These are phyloP conservation scores for Jacaranda mimosifolia DNA, from an alignment of 257 asterid genomes.

Conservation along the genomic window DNA sequence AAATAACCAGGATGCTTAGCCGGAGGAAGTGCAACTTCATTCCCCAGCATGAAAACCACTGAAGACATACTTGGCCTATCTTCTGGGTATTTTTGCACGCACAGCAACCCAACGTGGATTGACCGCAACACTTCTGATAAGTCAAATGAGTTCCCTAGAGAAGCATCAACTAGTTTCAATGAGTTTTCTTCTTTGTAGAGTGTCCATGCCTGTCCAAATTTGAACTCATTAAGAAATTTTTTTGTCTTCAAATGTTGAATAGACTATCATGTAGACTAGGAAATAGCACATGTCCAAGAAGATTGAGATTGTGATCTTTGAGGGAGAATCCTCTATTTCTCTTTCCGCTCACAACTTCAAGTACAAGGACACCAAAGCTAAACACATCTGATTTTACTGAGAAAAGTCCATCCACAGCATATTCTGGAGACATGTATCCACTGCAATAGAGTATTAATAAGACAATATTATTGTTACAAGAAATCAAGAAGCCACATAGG, in stretches of 20 bases:
- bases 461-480: not conserved
- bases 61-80: too few relatives aligned
- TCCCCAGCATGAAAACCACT: too few relatives aligned
- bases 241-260: not conserved
- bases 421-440: too few relatives aligned
- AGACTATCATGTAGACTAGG: not conserved
- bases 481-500: not conserved
- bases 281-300: conserved; percentile 31
- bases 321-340: conserved; percentile 34
- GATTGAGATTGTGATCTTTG: conserved; percentile 26
- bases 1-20: conserved; percentile 21
- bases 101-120: too few relatives aligned
- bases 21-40: too few relatives aligned
- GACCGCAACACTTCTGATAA: too few relatives aligned
- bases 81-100: too few relatives aligned
- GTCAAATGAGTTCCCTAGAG: too few relatives aligned
- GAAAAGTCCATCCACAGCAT: conserved; percentile 25
- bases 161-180: too few relatives aligned
- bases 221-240: not conserved
- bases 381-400: conserved; percentile 31
- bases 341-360: conserved; percentile 32
- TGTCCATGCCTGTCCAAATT: conserved; percentile 33
- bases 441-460: not conserved
- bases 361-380: conserved; percentile 32
- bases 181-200: too few relatives aligned